These are phyloP conservation scores for Stropharia rugosoannulata DNA, from an alignment of 768 basidiomycete genomes.

Conservation along the genomic window DNA sequence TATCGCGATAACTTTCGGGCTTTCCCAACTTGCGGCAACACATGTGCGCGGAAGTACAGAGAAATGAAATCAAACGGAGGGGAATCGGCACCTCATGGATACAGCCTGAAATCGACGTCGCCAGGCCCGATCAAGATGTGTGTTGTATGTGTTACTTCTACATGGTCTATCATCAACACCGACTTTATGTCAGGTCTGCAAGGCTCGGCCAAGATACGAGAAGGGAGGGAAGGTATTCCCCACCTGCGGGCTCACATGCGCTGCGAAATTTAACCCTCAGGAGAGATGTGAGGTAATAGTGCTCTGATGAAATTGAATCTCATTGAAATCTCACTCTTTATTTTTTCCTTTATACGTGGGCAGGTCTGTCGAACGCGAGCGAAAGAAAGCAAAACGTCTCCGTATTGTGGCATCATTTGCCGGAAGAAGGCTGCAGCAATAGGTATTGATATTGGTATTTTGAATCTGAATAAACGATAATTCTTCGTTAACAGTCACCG, in stretches of 20 bases:
- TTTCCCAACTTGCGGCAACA: constrained; percentile 3
- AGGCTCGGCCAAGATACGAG: constrained; percentile 16
- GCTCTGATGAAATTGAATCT: not conserved
- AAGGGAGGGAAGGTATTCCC: constrained; percentile 18
- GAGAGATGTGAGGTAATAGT: constrained; percentile 2
- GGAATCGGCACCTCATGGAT: not conserved
- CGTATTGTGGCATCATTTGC: not conserved
- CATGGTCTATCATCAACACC: not conserved
- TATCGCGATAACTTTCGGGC: constrained; percentile 9
- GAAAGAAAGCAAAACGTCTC: not conserved
- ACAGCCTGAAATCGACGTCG: not conserved
- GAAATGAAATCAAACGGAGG: not conserved
- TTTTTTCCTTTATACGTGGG: not conserved
- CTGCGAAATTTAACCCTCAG: constrained; percentile 5
- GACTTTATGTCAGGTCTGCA: constrained; percentile 19
- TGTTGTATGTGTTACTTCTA: not conserved
- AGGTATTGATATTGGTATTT: not conserved
- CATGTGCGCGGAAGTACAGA: constrained; percentile 1
- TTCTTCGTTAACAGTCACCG: not conserved
- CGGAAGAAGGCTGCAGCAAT: not conserved
- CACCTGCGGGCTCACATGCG: constrained; percentile 28
- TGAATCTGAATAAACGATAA: not conserved
- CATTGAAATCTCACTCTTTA: not conserved
- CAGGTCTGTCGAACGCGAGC: not conserved
- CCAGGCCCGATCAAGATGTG: constrained; percentile 3